Evolutionary conservation across 257 asterid genomes (phyloP), one percentile per base, ranked within the genome.

Genomic region (Petrea volubilis): DNA sequence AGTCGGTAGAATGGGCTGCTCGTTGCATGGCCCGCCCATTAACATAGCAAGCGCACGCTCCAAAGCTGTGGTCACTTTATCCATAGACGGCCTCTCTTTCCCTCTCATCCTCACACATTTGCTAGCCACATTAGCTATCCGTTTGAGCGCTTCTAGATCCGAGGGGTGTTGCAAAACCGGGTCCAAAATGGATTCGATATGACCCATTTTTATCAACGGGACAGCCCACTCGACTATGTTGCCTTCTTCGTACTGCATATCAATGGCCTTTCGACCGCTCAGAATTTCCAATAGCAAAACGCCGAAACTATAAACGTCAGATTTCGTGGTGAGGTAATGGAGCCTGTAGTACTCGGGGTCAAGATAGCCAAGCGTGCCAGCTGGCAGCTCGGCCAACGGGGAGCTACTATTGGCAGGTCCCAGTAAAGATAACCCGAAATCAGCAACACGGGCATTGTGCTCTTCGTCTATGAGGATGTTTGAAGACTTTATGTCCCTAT

Each of bases 41-140:
- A 89, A 72, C 43, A 79, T 53, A 0, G 96, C 96, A 12, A 89
- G 87, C 7, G 96, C 87, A 3, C 85, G 86, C 68, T 89, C 96
- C 70, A 89, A 71, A 2, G 87, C 88, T 0, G 96, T 89, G 0
- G 96, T 89, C 31, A 87, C 96, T 71, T 85, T 83, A 63, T 89
- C 96, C 94, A 89, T 89, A 0, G 96, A 83, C 10, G 96, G 96
- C 85, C 96, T 85, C 38, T 87, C 96, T 61, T 89, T 89, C 6
- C 96, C 96, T 72, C 94, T 82, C 96, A 89, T 89, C 51, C 96
- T 66, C 53, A 89, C 96, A n/a, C 96, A 87, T 78, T 80, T 87
- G 67, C 94, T 74, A 11, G 96, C 96, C 5, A 83, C 68, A 64
- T 85, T 89, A 12, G 96, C 90, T 2, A 89, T 87, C 71, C 87